Evolutionary conservation across 148 eudicot species (phyloP).

Genomic region (Hydrangea macrophylla): DNA sequence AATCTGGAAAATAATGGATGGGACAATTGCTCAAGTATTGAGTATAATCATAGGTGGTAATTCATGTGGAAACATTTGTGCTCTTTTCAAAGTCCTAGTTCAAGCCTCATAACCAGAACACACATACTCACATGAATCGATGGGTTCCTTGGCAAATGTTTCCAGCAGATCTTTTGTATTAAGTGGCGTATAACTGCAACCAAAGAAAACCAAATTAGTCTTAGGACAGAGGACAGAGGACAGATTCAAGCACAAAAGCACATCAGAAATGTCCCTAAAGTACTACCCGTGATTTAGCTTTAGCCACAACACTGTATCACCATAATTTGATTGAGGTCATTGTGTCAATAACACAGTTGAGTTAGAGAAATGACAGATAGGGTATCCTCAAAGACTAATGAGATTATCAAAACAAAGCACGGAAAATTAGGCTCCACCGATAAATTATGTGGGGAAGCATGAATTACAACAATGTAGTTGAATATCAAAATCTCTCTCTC

Average conservation of each 20-base stretch:
- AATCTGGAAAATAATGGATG: no score
- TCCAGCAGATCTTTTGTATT: conserved; percentile 78
- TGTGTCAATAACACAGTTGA: background rate
- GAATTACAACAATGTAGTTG: background rate
- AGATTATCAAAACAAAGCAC: background rate
- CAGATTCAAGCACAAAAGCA: background rate
- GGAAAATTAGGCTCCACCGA: conserved; percentile 6
- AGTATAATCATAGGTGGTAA: background rate
- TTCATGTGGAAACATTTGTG: background rate
- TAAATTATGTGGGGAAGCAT: background rate
- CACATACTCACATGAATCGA: conserved; percentile 75
- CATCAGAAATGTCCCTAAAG: background rate
- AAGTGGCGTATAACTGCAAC: conserved; percentile 75
- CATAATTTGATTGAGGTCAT: background rate
- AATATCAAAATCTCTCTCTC: background rate
- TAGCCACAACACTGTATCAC: conserved; percentile 1
- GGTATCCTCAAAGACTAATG: conserved; percentile 5
- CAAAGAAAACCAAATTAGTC: conserved; percentile 20
- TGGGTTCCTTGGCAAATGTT: conserved; percentile 54
- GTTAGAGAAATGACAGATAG: background rate
- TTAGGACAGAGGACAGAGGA: conserved; percentile 7
- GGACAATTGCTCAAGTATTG: no score
- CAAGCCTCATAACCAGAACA: background rate
- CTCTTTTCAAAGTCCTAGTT: background rate
- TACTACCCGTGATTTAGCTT: background rate